Evolutionary conservation across 768 basidiomycete species (phyloP).

Genomic region (Rhodosporidiobolus sp.): DNA sequence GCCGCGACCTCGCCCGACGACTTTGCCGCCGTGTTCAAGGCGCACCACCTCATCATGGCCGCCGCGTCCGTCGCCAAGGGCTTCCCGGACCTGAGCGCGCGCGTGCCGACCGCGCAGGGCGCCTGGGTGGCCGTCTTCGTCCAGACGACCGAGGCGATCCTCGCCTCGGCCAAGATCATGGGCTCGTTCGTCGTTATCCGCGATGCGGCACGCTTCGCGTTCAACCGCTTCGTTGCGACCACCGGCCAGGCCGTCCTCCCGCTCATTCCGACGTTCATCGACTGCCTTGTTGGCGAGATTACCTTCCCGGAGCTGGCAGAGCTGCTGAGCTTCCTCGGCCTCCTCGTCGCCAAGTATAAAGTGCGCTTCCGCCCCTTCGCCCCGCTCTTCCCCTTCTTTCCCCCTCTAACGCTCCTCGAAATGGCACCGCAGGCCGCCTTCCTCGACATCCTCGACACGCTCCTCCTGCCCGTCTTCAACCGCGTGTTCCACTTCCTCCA

Average conservation of each 20-base stretch:
- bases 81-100: slow-evolving; percentile 79
- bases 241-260: slow-evolving; percentile 81
- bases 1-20: slow-evolving; percentile 52
- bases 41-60: slow-evolving; percentile 92
- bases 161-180: slow-evolving; percentile 83
- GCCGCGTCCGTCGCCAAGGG: slow-evolving; percentile 93
- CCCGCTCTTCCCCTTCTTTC: neutral
- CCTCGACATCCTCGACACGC: slow-evolving; percentile 81
- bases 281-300: slow-evolving; percentile 83
- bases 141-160: slow-evolving; percentile 77
- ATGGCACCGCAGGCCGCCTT: slow-evolving; percentile 64
- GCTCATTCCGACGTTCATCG: slow-evolving; percentile 83
- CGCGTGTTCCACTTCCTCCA: slow-evolving; percentile 76
- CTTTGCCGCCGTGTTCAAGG: slow-evolving; percentile 72
- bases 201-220: slow-evolving; percentile 89
- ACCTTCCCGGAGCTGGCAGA: slow-evolving; percentile 89
- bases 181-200: slow-evolving; percentile 79
- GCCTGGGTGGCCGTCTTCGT: slow-evolving; percentile 71
- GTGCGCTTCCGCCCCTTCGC: slow-evolving; percentile 52
- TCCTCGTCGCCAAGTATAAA: slow-evolving; percentile 86
- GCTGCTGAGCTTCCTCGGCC: slow-evolving; percentile 89
- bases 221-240: slow-evolving; percentile 84
- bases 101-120: slow-evolving; percentile 66
- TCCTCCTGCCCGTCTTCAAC: slow-evolving; percentile 77
- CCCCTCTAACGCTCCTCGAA: neutral